A percentile compares a stretch with the other conserved stretches of the same genome.
Conservation (phyloP, 352 stramenopile species). For the Pythium dissimile region DNA sequence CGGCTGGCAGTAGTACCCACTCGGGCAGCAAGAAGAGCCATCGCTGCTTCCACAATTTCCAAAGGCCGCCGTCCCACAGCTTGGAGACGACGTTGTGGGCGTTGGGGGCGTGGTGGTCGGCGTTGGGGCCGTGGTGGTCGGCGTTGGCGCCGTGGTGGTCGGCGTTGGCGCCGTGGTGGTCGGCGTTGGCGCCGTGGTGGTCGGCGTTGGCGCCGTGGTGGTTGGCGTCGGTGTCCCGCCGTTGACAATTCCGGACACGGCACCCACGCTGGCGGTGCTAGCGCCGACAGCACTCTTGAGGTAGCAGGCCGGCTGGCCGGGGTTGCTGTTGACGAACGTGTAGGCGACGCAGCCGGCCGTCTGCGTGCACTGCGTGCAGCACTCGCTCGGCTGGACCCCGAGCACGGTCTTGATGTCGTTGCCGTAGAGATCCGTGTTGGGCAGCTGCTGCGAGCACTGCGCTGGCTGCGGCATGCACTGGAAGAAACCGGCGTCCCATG, state of each 20-base stretch:
- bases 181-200: background rate
- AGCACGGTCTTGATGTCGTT: slow-evolving; percentile 35
- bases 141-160: background rate
- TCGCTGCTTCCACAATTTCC: slow-evolving; percentile 19
- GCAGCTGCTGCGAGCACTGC: slow-evolving; percentile 33
- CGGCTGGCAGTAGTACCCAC: slow-evolving; percentile 40
- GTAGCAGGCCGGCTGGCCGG: slow-evolving; percentile 31
- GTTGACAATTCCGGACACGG: slow-evolving; percentile 26
- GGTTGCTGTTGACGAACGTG: slow-evolving; percentile 40
- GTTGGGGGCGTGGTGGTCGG: background rate
- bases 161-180: background rate
- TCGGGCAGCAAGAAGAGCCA: slow-evolving; percentile 33
- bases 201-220: background rate
- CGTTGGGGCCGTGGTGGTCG: background rate
- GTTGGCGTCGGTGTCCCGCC: background rate
- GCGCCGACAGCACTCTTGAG: slow-evolving; percentile 25
- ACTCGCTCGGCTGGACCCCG: slow-evolving; percentile 22
- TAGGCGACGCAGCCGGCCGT: slow-evolving; percentile 31
- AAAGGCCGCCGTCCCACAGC: slow-evolving; percentile 13
- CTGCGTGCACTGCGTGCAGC: slow-evolving; percentile 26
- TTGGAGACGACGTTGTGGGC: background rate
- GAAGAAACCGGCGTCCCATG: slow-evolving; percentile 40
- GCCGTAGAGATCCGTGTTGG: slow-evolving; percentile 41
- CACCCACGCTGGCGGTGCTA: slow-evolving; percentile 9
- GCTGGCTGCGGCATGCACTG: slow-evolving; percentile 35